phyloP scores from a whole-genome alignment of 2,329 filamentous ascomycete species.

The Calonectria pseudoturangicola region DNA sequence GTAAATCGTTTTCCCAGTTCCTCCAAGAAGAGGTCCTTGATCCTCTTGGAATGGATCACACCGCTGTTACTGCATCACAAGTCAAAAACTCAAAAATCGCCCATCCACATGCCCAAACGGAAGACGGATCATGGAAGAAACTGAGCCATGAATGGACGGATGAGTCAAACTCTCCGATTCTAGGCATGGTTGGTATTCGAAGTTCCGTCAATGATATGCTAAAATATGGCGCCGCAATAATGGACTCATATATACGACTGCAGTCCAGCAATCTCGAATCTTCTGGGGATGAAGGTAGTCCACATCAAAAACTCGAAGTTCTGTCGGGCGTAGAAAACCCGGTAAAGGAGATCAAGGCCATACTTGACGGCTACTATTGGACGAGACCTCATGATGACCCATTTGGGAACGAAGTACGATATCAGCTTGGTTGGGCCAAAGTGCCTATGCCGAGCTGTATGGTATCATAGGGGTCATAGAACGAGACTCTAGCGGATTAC shows the following conservation, averaged over 20 bases:
- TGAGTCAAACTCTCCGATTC: background rate
- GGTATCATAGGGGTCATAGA: conserved; percentile 8
- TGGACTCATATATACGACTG: background rate
- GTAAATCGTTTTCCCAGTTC: background rate
- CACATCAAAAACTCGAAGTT: background rate
- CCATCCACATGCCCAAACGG: conserved; percentile 10
- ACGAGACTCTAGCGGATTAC: conserved; percentile 11
- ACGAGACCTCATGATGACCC: background rate
- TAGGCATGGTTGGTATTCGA: conserved; percentile 5
- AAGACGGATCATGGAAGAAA: background rate
- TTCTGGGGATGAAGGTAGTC: background rate
- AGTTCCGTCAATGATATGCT: conserved; percentile 13
- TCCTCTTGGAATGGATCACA: conserved; percentile 7
- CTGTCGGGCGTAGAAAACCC: conserved; percentile 1
- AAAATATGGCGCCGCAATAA: conserved; percentile 9
- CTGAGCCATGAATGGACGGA: conserved; percentile 7
- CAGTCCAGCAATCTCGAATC: background rate
- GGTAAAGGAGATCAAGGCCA: background rate
- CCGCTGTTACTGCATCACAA: background rate
- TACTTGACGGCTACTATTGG: conserved; percentile 8
- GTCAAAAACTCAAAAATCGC: conserved; percentile 1
- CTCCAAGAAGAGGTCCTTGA: background rate
- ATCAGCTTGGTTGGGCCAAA: conserved; percentile 20
- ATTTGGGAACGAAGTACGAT: background rate
- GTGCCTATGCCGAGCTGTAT: conserved; percentile 19